Percentiles rank a stretch among this genome's conserved stretches.
These are phyloP conservation scores for Phoma herbarum DNA, from an alignment of 2,329 filamentous ascomycete species.

Conservation along the genomic window DNA sequence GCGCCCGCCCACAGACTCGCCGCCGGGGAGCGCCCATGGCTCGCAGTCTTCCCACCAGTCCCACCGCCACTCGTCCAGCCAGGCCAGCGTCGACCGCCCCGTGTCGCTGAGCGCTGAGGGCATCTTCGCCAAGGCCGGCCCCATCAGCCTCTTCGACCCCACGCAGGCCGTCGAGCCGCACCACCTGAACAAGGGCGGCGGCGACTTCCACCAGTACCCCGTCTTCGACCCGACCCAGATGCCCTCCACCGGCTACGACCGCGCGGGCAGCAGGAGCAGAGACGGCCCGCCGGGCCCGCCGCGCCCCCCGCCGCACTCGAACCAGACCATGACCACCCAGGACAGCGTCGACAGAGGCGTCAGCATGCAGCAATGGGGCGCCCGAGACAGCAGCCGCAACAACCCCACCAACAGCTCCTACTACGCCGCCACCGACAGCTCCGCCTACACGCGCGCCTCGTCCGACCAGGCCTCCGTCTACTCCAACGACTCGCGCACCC, in stretches of 20 bases:
- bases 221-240: slow-evolving; percentile 68
- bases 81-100: slow-evolving; percentile 73
- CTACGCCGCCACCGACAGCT: slow-evolving; percentile 50
- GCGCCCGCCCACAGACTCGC: slow-evolving; percentile 65
- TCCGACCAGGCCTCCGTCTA: slow-evolving; percentile 72
- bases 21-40: slow-evolving; percentile 67
- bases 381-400: slow-evolving; percentile 34
- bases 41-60: slow-evolving; percentile 62
- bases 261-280: slow-evolving; percentile 55
- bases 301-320: slow-evolving; percentile 65
- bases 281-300: slow-evolving; percentile 68
- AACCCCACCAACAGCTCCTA: slow-evolving; percentile 19
- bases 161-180: slow-evolving; percentile 81
- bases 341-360: slow-evolving; percentile 70
- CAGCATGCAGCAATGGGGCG: slow-evolving; percentile 81
- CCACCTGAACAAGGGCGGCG: slow-evolving; percentile 78
- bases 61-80: slow-evolving; percentile 24
- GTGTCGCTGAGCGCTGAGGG: slow-evolving; percentile 69
- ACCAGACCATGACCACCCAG: slow-evolving; percentile 69
- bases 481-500: slow-evolving; percentile 68
- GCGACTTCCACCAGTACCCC: slow-evolving; percentile 91
- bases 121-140: slow-evolving; percentile 78
- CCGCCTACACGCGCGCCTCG: slow-evolving; percentile 59
- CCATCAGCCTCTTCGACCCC: slow-evolving; percentile 83
- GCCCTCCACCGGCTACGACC: slow-evolving; percentile 57